A percentile compares a stretch with the other conserved stretches of the same genome.
These are phyloP conservation scores for Ceratocystis papillata DNA, from an alignment of 2,329 filamentous ascomycete species.

Conservation along the genomic window DNA sequence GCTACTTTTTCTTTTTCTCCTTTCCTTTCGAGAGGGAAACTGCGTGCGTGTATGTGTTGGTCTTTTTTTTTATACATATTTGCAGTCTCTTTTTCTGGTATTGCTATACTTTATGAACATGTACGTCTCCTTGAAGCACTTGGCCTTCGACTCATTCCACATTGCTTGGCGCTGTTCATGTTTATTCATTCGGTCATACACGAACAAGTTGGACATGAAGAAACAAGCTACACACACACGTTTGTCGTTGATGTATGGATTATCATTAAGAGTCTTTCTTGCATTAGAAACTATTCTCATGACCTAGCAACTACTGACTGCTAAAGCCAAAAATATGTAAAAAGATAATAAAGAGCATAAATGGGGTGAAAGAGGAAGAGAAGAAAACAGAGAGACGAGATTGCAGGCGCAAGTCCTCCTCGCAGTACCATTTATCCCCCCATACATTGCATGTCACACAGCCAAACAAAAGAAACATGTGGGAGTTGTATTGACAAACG, in stretches of 20 bases:
- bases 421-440: background rate
- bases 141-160: background rate
- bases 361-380: background rate
- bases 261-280: slow-evolving; percentile 1
- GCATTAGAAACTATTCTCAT: slow-evolving; percentile 10
- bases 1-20: background rate
- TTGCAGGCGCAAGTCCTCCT: background rate
- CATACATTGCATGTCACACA: slow-evolving; percentile 8
- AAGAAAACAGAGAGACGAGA: background rate
- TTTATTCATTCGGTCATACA: no score
- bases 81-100: slow-evolving; percentile 3
- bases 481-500: slow-evolving; percentile 11
- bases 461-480: slow-evolving; percentile 8
- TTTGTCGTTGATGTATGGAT: background rate
- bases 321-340: background rate
- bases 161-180: no score
- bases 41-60: background rate
- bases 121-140: background rate
- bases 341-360: background rate
- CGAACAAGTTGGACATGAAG: no score
- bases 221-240: background rate
- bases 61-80: slow-evolving; percentile 11
- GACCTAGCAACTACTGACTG: background rate
- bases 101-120: slow-evolving; percentile 9
- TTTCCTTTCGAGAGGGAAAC: background rate